Percentiles rank a stretch among this genome's conserved stretches.
Evolutionary conservation across 164 flowering plant species (phyloP).

Genomic region (Vitis riparia): DNA sequence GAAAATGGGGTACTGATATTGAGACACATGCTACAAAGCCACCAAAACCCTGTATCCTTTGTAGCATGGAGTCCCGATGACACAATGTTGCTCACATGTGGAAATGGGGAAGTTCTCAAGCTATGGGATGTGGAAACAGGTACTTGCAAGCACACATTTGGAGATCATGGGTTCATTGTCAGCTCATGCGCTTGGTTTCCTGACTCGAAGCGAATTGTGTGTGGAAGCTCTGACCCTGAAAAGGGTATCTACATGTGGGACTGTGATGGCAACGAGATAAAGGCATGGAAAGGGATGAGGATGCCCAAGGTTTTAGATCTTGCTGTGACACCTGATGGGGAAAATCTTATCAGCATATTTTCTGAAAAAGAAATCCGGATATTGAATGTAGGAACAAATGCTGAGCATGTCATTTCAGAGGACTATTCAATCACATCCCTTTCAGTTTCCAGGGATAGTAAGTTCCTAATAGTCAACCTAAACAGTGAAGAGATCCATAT

Average conservation of each 20-base stretch:
- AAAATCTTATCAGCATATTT: conserved; percentile 58
- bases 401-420: conserved; percentile 63
- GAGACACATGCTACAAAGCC: conserved; percentile 58
- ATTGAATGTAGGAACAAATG: conserved; percentile 51
- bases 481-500: conserved; percentile 86
- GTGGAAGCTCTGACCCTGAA: conserved; percentile 78
- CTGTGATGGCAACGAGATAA: conserved; percentile 70
- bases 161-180: conserved; percentile 54
- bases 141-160: conserved; percentile 71
- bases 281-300: conserved; percentile 75
- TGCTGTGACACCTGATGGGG: conserved; percentile 82
- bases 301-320: conserved; percentile 83
- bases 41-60: conserved; percentile 76
- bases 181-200: conserved; percentile 98
- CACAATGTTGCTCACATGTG: conserved; percentile 84
- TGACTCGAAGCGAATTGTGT: conserved; percentile 69
- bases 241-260: conserved; percentile 91
- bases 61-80: conserved; percentile 97
- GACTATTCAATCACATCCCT: conserved; percentile 76
- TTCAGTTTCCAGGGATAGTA: conserved; percentile 69
- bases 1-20: conserved; percentile 50
- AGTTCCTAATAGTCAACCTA: conserved; percentile 69
- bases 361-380: conserved; percentile 73
- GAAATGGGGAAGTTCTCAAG: conserved; percentile 75
- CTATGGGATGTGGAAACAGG: conserved; percentile 94